Percentiles rank a stretch among this genome's conserved stretches.
Conservation (phyloP, 1,284 basidiomycete genomes). For the Pseudozyma sp. region DNA sequence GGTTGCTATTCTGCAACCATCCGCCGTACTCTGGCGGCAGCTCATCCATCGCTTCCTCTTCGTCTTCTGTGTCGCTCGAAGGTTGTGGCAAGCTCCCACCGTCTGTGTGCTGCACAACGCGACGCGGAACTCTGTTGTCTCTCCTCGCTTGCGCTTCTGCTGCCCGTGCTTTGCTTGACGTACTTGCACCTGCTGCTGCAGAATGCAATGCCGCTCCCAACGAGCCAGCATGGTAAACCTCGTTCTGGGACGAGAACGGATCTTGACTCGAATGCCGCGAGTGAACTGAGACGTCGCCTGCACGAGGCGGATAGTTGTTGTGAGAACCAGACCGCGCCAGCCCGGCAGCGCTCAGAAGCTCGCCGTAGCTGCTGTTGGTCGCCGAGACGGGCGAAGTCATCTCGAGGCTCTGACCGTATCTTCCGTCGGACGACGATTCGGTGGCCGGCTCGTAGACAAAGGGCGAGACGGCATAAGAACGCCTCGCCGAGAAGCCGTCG, state of each 20-base stretch:
- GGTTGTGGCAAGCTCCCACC: conserved; percentile 48
- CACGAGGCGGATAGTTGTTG: conserved; percentile 19
- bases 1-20: conserved; percentile 26
- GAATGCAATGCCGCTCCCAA: conserved; percentile 18
- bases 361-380: conserved; percentile 42
- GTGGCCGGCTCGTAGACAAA: conserved; percentile 47
- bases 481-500: conserved; percentile 4
- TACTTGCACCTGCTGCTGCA: conserved; percentile 1
- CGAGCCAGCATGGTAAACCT: conserved; percentile 1
- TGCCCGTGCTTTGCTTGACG: conserved; percentile 21
- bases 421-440: conserved; percentile 8
- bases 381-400: conserved; percentile 27
- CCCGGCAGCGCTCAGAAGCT: conserved; percentile 28
- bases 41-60: conserved; percentile 46
- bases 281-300: conserved; percentile 17
- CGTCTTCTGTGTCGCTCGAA: conserved; percentile 48
- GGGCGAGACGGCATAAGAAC: conserved; percentile 43
- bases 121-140: conserved; percentile 19
- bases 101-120: conserved; percentile 47
- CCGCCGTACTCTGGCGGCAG: conserved; percentile 53
- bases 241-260: conserved; percentile 12
- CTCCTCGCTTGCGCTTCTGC: conserved; percentile 24
- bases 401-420: conserved; percentile 29
- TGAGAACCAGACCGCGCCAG: conserved; percentile 11
- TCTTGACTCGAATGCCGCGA: conserved; percentile 30